Conservation (phyloP, 2,329 filamentous ascomycete species). For the Xenoacremonium recifei region DNA sequence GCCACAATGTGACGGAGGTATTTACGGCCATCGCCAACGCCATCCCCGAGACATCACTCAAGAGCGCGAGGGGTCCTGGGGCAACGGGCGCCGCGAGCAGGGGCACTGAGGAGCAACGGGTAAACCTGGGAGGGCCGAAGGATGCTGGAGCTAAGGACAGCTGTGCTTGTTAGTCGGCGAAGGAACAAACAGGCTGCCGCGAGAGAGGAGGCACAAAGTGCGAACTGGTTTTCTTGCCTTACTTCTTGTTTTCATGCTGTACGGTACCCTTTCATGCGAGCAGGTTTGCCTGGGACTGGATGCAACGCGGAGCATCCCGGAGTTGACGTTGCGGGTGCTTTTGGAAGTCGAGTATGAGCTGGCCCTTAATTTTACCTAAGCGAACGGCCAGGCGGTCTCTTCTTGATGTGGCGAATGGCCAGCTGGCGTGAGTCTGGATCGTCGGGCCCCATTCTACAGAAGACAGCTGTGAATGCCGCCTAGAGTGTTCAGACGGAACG, state of each 20-base stretch:
- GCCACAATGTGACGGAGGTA: constrained; percentile 89
- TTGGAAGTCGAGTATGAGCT: constrained; percentile 14
- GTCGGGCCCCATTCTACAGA: no score
- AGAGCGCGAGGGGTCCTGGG: constrained; percentile 76
- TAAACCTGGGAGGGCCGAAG: constrained; percentile 75
- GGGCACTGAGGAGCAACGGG: constrained; percentile 67
- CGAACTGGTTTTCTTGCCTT: no score
- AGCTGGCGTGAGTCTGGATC: no score
- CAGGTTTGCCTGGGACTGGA: constrained; percentile 25
- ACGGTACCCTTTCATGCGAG: constrained; percentile 26
- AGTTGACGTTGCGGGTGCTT: constrained; percentile 26
- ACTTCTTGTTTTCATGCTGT: constrained; percentile 24
- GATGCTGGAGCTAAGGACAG: constrained; percentile 81
- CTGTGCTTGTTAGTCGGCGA: constrained; percentile 70
- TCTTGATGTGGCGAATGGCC: no score
- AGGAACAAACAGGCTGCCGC: no score
- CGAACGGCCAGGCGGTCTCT: no score
- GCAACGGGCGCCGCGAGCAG: constrained; percentile 60
- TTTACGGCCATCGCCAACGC: constrained; percentile 98
- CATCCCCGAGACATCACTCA: constrained; percentile 94
- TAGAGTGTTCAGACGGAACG: no score
- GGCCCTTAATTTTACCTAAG: constrained; percentile 11
- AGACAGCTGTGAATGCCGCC: no score
- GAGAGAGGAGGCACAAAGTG: constrained; percentile 10
- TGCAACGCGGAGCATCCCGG: constrained; percentile 26